A percentile compares a stretch with the other conserved stretches of the same genome.
Evolutionary conservation across 805 yeast genomes (phyloP).

Genomic region (Ogataea ganodermae): DNA sequence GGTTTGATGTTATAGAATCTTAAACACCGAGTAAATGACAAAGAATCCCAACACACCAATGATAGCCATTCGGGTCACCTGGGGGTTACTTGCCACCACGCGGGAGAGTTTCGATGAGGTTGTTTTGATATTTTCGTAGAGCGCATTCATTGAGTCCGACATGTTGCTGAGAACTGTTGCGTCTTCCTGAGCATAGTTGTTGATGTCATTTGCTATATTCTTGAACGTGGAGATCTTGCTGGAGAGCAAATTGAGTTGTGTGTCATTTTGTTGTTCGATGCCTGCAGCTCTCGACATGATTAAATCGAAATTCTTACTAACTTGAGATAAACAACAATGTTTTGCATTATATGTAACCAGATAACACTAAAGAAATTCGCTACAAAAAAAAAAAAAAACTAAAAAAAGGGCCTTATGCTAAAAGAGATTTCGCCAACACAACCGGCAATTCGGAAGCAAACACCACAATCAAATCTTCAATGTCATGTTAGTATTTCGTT

Average conservation of each 20-base stretch:
- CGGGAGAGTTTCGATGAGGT: conserved; percentile 55
- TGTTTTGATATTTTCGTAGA: conserved; percentile 50
- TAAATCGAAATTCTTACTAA: neutral
- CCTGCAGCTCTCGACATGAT: conserved; percentile 35
- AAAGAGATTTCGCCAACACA: too few relatives aligned
- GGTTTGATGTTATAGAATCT: conserved; percentile 37
- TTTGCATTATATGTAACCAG: neutral
- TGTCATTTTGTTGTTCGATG: conserved; percentile 54
- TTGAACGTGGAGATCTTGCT: conserved; percentile 65
- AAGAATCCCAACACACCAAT: conserved; percentile 56
- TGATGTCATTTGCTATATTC: conserved; percentile 66
- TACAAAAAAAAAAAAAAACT: neutral
- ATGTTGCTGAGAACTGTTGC: conserved; percentile 42
- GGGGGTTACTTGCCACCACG: conserved; percentile 59
- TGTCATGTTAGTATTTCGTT: conserved; percentile 4
- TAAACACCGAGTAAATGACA: conserved; percentile 56
- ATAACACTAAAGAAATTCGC: neutral
- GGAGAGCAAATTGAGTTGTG: conserved; percentile 62
- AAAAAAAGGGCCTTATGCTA: neutral
- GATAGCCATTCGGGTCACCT: conserved; percentile 59
- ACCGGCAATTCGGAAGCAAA: neutral
- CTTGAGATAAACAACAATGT: neutral
- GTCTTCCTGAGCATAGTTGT: conserved; percentile 61
- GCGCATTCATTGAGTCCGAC: conserved; percentile 51
- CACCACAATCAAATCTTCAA: too few relatives aligned